Percentiles rank a stretch among this genome's conserved stretches.
phyloP scores from a whole-genome alignment of 768 basidiomycete genomes.

The Antrodiella citrinella region DNA sequence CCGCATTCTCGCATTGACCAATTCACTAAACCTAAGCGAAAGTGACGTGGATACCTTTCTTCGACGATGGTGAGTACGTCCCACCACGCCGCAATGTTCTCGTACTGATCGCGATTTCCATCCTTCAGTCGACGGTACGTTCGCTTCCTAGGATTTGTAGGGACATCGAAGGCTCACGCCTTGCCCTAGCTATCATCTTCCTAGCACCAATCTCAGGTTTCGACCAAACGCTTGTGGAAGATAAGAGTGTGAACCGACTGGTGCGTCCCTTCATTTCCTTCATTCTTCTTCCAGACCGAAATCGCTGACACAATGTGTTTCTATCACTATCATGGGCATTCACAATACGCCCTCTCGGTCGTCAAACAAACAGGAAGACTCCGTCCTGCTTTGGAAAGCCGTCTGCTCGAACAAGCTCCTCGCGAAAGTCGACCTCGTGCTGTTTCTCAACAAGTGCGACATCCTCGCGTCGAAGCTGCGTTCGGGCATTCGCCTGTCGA shows the following conservation, averaged over 20 bases:
- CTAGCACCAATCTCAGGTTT: slow-evolving; percentile 53
- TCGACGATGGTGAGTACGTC: slow-evolving; percentile 37
- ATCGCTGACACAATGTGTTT: no score
- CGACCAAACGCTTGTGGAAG: slow-evolving; percentile 46
- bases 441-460: slow-evolving; percentile 81
- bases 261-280: slow-evolving; percentile 15
- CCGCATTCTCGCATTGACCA: background rate
- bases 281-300: background rate
- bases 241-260: slow-evolving; percentile 42
- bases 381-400: slow-evolving; percentile 65
- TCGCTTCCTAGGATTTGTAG: background rate
- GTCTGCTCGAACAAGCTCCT: slow-evolving; percentile 68
- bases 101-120: background rate
- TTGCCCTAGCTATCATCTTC: slow-evolving; percentile 43
- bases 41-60: slow-evolving; percentile 50
- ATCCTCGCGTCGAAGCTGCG: slow-evolving; percentile 59
- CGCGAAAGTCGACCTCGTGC: slow-evolving; percentile 61
- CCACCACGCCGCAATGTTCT: background rate
- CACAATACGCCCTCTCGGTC: background rate
- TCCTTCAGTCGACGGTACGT: slow-evolving; percentile 9
- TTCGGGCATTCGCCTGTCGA: slow-evolving; percentile 53
- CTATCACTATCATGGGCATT: background rate
- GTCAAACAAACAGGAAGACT: slow-evolving; percentile 47
- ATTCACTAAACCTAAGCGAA: background rate
- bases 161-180: no score